Percentiles rank a stretch among this genome's conserved stretches.
Conservation (phyloP, 1,139 yeast genomes). For the Chernovozyma aurita region DNA sequence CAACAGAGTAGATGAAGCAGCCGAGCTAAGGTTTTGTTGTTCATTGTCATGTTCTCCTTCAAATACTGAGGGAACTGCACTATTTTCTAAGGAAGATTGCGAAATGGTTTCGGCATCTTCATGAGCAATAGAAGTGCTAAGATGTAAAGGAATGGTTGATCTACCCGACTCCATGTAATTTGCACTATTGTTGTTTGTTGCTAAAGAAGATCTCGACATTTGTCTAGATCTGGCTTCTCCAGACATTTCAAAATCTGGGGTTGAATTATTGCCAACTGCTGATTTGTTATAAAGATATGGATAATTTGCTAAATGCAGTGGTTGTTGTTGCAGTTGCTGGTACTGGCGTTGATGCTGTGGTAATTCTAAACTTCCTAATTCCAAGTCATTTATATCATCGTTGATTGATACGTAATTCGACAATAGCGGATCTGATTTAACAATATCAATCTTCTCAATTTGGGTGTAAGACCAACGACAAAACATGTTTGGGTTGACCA, state of each 20-base stretch:
- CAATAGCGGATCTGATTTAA: constrained; percentile 31
- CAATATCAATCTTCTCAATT: constrained; percentile 23
- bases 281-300: constrained; percentile 7
- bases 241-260: constrained; percentile 24
- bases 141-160: constrained; percentile 15
- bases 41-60: constrained; percentile 14
- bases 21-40: constrained; percentile 15
- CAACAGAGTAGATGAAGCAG: constrained; percentile 30
- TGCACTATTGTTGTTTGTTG: constrained; percentile 8
- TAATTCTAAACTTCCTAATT: constrained; percentile 5
- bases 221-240: constrained; percentile 30
- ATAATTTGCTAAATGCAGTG: constrained; percentile 1
- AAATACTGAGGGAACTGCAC: constrained; percentile 41
- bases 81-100: constrained; percentile 20
- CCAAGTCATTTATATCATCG: constrained; percentile 8
- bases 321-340: not conserved
- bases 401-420: constrained; percentile 8
- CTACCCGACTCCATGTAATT: constrained; percentile 8
- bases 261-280: not conserved
- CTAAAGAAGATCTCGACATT: constrained; percentile 20
- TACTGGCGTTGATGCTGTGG: not conserved
- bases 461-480: constrained; percentile 80
- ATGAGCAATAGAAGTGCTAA: constrained; percentile 7
- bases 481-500: constrained; percentile 53
- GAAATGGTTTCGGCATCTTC: constrained; percentile 22